These are phyloP conservation scores for Penicillium subrubescens DNA, from an alignment of 495 filamentous ascomycete genomes.

Conservation along the genomic window DNA sequence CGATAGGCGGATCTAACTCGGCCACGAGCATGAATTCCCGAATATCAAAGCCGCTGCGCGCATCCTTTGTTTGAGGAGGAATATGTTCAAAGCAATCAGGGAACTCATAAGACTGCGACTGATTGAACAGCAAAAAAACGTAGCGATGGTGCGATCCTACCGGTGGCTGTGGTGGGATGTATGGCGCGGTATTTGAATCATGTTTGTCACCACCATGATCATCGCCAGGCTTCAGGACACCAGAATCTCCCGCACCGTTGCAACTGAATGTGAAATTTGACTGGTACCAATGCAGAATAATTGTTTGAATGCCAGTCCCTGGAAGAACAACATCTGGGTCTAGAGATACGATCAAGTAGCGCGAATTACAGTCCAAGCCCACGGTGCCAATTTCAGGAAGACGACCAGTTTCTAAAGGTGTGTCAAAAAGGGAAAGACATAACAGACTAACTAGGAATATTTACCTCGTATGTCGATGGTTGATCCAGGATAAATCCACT, in stretches of 20 bases:
- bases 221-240: neutral
- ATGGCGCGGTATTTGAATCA: constrained; percentile 18
- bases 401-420: constrained; percentile 6
- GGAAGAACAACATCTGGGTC: constrained; percentile 39
- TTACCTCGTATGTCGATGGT: constrained; percentile 16
- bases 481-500: constrained; percentile 19
- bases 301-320: constrained; percentile 21
- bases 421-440: neutral
- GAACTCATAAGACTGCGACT: constrained; percentile 32
- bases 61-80: constrained; percentile 23
- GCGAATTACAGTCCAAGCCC: constrained; percentile 12
- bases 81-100: constrained; percentile 35
- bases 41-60: constrained; percentile 37
- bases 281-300: constrained; percentile 46
- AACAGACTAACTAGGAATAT: neutral
- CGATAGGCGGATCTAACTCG: constrained; percentile 28
- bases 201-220: neutral
- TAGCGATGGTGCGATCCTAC: constrained; percentile 38
- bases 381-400: constrained; percentile 26
- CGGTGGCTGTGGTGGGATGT: constrained; percentile 41
- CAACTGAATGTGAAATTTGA: constrained; percentile 22
- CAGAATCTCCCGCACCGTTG: neutral
- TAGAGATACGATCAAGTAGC: constrained; percentile 37
- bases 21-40: constrained; percentile 32
- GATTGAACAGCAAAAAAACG: constrained; percentile 40